Evolutionary conservation across 2,329 filamentous ascomycete genomes (phyloP).

Genomic region (Colletotrichum sansevieriae): DNA sequence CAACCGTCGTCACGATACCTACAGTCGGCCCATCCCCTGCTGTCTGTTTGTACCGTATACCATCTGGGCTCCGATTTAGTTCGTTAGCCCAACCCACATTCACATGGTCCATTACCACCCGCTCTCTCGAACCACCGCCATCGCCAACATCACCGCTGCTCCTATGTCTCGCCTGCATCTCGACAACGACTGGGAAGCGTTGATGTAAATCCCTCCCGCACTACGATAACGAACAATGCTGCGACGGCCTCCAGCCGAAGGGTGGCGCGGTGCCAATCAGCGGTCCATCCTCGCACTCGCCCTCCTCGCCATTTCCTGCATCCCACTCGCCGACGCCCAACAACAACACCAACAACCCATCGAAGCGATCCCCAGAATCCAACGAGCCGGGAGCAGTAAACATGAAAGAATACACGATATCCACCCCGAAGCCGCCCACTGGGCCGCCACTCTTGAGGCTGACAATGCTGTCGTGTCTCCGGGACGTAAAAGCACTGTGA

Average conservation of each 20-base stretch:
- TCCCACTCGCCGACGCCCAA: conserved; percentile 71
- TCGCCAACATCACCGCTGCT: conserved; percentile 19
- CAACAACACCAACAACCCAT: conserved; percentile 66
- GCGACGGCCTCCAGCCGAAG: conserved; percentile 74
- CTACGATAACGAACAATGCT: conserved; percentile 60
- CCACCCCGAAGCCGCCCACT: conserved; percentile 47
- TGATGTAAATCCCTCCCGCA: conserved; percentile 40
- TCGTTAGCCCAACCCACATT: conserved; percentile 38
- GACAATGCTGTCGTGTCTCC: conserved; percentile 44
- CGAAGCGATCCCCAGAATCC: conserved; percentile 27
- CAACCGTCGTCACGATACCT: conserved; percentile 1
- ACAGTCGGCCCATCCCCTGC: conserved; percentile 14
- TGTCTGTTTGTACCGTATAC: conserved; percentile 7
- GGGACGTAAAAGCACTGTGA: conserved; percentile 40
- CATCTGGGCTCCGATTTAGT: conserved; percentile 37
- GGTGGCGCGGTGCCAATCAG: conserved; percentile 61
- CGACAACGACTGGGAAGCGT: conserved; percentile 33
- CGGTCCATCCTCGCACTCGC: conserved; percentile 67
- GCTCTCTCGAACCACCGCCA: conserved; percentile 25
- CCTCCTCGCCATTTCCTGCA: conserved; percentile 68
- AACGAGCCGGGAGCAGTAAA: conserved; percentile 21
- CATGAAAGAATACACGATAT: conserved; percentile 29
- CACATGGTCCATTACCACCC: conserved; percentile 33
- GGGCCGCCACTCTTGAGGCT: conserved; percentile 50
- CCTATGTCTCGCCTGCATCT: conserved; percentile 41